Evolutionary conservation across 73 alveolate species (phyloP).

Genomic region (Paramecium biaurelia): DNA sequence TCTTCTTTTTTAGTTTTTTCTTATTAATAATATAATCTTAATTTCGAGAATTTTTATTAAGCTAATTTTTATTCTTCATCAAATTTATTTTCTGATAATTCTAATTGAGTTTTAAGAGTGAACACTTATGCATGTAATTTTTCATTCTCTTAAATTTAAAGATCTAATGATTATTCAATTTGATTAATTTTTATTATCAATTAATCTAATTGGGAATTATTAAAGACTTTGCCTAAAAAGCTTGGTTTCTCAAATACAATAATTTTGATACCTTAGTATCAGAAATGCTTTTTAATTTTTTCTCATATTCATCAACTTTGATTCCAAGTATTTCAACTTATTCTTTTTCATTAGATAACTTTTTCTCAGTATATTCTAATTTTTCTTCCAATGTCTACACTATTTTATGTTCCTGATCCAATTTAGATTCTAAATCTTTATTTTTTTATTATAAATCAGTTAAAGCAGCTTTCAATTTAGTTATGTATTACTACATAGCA

Average conservation of each 20-base stretch:
- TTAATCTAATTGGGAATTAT: not conserved
- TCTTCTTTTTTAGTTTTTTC: not conserved
- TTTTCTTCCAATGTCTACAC: not conserved
- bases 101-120: not conserved
- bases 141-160: not conserved
- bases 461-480: not conserved
- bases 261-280: not conserved
- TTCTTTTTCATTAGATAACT: not conserved
- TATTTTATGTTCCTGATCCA: not conserved
- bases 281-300: not conserved
- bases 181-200: not conserved
- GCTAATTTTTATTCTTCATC: not conserved
- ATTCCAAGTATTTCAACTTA: not conserved
- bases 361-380: not conserved
- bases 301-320: slow-evolving; percentile 8
- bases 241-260: not conserved
- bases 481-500: not conserved
- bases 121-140: not conserved
- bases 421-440: not conserved
- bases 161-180: not conserved
- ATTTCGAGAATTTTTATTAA: not conserved
- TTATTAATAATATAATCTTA: not conserved
- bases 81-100: not conserved
- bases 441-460: not conserved
- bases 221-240: not conserved